Conservation (phyloP, 2,329 filamentous ascomycete species). For the Trichophyton simii region DNA sequence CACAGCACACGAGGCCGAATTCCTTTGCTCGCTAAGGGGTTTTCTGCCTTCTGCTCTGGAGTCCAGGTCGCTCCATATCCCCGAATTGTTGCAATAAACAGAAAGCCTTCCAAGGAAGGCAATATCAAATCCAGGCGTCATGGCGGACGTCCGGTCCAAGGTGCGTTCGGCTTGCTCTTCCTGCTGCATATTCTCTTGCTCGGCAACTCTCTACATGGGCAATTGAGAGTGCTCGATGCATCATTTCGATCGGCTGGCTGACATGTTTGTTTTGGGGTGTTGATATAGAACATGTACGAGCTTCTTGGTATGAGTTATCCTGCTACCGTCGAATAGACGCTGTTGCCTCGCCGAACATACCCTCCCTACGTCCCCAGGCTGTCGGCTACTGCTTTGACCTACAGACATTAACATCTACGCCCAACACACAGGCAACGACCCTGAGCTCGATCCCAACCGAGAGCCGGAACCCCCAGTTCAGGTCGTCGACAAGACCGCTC, state of each 20-base stretch:
- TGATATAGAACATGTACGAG: slow-evolving; percentile 79
- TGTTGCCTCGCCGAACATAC: neutral
- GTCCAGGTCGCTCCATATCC: slow-evolving; percentile 16
- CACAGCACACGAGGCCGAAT: slow-evolving; percentile 18
- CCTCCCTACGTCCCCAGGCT: too few species aligned
- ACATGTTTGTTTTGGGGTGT: slow-evolving; percentile 11
- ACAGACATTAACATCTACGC: slow-evolving; percentile 4
- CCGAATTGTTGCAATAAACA: slow-evolving; percentile 37
- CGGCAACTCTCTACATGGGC: slow-evolving; percentile 5
- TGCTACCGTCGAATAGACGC: neutral
- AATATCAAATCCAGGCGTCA: slow-evolving; percentile 36
- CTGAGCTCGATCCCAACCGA: slow-evolving; percentile 60
- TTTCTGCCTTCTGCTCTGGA: slow-evolving; percentile 25
- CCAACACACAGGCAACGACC: slow-evolving; percentile 48
- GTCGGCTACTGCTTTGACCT: neutral
- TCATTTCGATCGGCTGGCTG: slow-evolving; percentile 10
- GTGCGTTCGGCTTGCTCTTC: slow-evolving; percentile 23
- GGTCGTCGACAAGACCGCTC: slow-evolving; percentile 71
- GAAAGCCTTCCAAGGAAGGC: slow-evolving; percentile 41
- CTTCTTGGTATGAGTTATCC: slow-evolving; percentile 65
- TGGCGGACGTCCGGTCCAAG: slow-evolving; percentile 43
- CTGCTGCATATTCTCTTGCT: slow-evolving; percentile 3
- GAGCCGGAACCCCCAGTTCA: slow-evolving; percentile 62
- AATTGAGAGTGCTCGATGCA: slow-evolving; percentile 9
- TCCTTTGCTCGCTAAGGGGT: slow-evolving; percentile 18